Evolutionary conservation across 768 basidiomycete species (phyloP), one percentile per base, ranked within the genome.

Genomic region (Suillus paluster): DNA sequence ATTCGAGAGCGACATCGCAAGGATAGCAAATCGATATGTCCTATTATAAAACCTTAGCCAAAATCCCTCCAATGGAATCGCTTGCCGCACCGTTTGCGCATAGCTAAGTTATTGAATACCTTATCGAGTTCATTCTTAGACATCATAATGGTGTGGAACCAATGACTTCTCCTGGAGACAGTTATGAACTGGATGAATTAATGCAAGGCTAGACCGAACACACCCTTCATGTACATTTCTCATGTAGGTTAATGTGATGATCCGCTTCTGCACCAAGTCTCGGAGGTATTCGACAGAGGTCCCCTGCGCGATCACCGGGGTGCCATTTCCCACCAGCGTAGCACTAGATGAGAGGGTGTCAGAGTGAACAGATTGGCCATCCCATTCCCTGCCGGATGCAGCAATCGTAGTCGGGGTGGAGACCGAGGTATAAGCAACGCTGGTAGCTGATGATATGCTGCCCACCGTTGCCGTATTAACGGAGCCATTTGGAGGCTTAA

Each of bases 71-170:
- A 44, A 58, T 23, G 45, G 8, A 60, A 42, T 38, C 30, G 42
- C 23, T 21, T 15, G 33, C 68, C 83, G 58, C 60, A 92, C 92
- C 92, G 83, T 75, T 87, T 91, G 80, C 85, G 89, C 87, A 94
- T 94, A 21, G 84, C 85, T 8, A 74, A 73, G 70, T 91, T 92
- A 67, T 80, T 86, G 73, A 95, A 95, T 59, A 84, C 85, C 55
- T 81, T 84, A 61, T 92, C 89, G 4, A 95, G 84, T 58, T 94
- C 94, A 19, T 78, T 68, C 53, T 84, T 85, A 59, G 89, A 87
- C 68, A 95, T 84, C 70, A 91, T 82, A 66, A 95, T 87, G 14
- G 94, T 95, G 72, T 94, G 91, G 69, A 92, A 92, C 93, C 93
- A 94, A 71, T 93, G 89, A 64, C 87, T 88, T 59, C 86, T 87